phyloP scores from a whole-genome alignment of 1,284 basidiomycete genomes.

The Apiotrichum mycotoxinovorans region DNA sequence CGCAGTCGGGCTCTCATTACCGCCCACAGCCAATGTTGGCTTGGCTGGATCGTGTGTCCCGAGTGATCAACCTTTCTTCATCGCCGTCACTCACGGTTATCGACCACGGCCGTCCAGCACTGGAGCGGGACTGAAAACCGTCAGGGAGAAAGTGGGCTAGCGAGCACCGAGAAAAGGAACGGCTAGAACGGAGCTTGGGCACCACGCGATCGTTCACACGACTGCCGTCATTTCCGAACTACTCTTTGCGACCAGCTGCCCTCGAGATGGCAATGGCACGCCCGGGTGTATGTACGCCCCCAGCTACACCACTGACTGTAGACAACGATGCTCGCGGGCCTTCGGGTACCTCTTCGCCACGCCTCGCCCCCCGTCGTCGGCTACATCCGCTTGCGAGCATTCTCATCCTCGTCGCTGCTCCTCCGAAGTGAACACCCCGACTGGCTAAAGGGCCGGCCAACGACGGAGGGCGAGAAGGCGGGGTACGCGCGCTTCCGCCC shows the following conservation, averaged over 20 bases:
- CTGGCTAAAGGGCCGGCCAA: neutral
- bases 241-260: neutral
- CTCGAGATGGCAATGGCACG: neutral
- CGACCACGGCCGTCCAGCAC: too few species aligned
- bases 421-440: neutral
- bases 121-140: too few species aligned
- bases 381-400: neutral
- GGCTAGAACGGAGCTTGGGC: too few species aligned
- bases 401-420: neutral
- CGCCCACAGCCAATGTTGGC: too few species aligned
- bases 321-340: neutral
- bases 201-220: too few species aligned
- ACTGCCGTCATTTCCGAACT: too few species aligned
- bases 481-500: constrained; percentile 37
- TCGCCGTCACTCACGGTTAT: too few species aligned
- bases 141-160: too few species aligned
- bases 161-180: too few species aligned
- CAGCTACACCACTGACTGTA: neutral
- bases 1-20: too few species aligned
- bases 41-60: too few species aligned
- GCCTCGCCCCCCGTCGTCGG: neutral
- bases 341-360: neutral
- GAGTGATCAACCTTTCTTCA: too few species aligned
- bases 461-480: constrained; percentile 1
- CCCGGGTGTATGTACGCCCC: constrained; percentile 4